phyloP scores from a whole-genome alignment of 345 rosid species.

The Erucastrum elatum region DNA sequence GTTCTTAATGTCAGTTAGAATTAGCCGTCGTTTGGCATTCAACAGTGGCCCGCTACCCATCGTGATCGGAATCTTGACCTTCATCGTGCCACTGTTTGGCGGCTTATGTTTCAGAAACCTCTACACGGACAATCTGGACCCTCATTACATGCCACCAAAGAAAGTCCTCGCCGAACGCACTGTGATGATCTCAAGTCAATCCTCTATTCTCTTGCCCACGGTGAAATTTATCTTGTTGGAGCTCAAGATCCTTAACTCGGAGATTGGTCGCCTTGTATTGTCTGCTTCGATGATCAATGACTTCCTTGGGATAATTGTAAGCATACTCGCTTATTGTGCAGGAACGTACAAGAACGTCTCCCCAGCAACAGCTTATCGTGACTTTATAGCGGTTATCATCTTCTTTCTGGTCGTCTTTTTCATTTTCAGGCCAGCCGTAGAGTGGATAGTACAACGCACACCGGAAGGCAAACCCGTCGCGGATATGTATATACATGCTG shows the following conservation, averaged over 20 bases:
- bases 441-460: conserved; percentile 35
- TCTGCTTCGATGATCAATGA: conserved; percentile 29
- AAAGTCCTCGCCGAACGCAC: conserved; percentile 16
- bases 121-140: background rate
- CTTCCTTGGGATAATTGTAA: background rate
- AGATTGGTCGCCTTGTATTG: conserved; percentile 31
- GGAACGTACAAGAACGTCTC: conserved; percentile 29
- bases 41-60: conserved; percentile 24
- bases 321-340: background rate
- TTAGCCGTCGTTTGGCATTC: conserved; percentile 32
- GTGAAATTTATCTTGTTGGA: conserved; percentile 10
- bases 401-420: conserved; percentile 14
- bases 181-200: conserved; percentile 19
- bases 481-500: conserved; percentile 1
- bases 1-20: conserved; percentile 49
- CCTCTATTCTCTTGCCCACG: conserved; percentile 22
- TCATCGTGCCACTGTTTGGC: background rate
- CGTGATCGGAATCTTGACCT: conserved; percentile 21
- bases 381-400: background rate
- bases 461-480: conserved; percentile 36
- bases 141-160: conserved; percentile 12
- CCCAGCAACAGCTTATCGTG: conserved; percentile 12
- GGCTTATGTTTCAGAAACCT: conserved; percentile 17
- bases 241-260: conserved; percentile 31
- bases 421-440: conserved; percentile 20